Evolutionary conservation across 495 filamentous ascomycete species (phyloP).

Genomic region (Evernia prunastri): DNA sequence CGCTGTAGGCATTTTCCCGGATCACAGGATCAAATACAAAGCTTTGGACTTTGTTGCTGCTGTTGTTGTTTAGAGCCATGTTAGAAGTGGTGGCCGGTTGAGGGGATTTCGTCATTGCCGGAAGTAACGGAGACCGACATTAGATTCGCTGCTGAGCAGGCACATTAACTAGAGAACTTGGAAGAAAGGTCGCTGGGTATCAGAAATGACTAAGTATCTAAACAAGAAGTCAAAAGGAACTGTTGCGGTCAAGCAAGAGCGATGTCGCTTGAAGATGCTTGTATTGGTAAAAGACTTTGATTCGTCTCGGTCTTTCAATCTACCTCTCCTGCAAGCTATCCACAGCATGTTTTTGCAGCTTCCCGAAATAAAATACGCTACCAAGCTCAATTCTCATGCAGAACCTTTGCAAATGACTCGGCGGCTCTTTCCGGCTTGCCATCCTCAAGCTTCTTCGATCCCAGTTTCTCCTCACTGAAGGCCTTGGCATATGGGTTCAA

Average conservation of each 20-base stretch:
- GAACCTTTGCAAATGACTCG: conserved; percentile 45
- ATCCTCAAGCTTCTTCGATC: conserved; percentile 51
- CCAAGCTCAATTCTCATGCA: conserved; percentile 47
- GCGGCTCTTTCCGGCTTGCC: conserved; percentile 47
- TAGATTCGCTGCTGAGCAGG: background rate
- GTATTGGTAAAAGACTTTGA: background rate
- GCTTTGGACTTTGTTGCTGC: background rate
- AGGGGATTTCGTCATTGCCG: conserved; percentile 8
- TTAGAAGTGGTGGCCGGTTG: background rate
- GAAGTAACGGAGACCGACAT: background rate
- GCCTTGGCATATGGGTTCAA: conserved; percentile 94
- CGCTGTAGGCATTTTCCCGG: conserved; percentile 28
- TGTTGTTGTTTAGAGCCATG: background rate
- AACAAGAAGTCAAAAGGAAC: background rate
- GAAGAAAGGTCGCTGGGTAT: background rate
- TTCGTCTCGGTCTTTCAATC: background rate
- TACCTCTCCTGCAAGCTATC: conserved; percentile 5
- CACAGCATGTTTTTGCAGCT: conserved; percentile 1
- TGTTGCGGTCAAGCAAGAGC: background rate
- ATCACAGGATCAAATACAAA: accelerated
- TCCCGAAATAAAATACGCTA: background rate
- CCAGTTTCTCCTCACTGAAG: conserved; percentile 77
- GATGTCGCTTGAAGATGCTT: background rate
- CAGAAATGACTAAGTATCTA: background rate
- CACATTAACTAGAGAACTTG: background rate